Conservation (phyloP, 768 basidiomycete genomes). For the Daedaleopsis nitida region DNA sequence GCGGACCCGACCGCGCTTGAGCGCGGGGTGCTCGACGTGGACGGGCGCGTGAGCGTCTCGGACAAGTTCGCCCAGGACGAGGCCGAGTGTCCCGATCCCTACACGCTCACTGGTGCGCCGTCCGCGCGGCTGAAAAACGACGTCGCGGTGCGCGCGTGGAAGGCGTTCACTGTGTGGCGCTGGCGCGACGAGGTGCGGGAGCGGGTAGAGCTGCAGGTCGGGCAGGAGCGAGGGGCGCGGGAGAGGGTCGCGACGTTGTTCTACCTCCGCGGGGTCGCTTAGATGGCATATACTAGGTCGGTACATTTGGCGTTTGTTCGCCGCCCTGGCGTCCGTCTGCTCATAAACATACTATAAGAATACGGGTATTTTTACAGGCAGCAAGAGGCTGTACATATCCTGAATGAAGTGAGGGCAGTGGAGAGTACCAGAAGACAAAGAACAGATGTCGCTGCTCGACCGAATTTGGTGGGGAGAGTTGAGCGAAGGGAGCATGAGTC, state of each 20-base stretch:
- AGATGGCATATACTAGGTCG: no score
- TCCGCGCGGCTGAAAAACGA: neutral
- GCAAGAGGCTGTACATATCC: no score
- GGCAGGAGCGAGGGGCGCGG: constrained; percentile 41
- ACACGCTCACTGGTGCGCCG: neutral
- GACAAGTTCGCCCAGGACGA: constrained; percentile 34
- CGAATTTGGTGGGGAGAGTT: no score
- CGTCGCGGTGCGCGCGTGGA: constrained; percentile 50
- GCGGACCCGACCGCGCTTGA: constrained; percentile 49
- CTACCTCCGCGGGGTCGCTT: constrained; percentile 39
- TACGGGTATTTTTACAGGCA: no score
- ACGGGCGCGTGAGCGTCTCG: constrained; percentile 47
- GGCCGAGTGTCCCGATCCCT: neutral
- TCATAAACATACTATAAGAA: no score
- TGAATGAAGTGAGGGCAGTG: no score
- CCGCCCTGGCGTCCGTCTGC: no score
- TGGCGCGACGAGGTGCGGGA: constrained; percentile 39
- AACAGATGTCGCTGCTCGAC: no score
- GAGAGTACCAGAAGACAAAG: no score
- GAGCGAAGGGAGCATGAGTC: no score
- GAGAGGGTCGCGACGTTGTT: constrained; percentile 52
- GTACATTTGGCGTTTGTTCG: no score
- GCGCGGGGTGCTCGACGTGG: constrained; percentile 50
- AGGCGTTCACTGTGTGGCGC: constrained; percentile 56
- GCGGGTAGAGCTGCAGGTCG: constrained; percentile 14